Evolutionary conservation across 192 early-diverging fungal genomes (phyloP).

Genomic region (Globomyces pollinis-pini): DNA sequence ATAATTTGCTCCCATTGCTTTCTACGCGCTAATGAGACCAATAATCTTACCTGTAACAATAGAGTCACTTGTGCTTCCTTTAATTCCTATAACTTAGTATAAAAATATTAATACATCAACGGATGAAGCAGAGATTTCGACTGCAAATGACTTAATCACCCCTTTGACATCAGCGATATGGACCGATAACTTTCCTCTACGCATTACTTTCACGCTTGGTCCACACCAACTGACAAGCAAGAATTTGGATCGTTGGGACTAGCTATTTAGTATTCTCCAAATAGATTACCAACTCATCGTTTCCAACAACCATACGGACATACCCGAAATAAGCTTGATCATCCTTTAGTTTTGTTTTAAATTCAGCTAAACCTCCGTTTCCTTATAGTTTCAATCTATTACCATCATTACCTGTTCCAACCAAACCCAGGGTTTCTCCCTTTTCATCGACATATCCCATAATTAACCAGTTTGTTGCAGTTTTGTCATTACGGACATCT

Average conservation of each 20-base stretch:
- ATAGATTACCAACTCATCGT: constrained; percentile 40
- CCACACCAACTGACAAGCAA: constrained; percentile 65
- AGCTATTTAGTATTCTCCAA: too few species aligned
- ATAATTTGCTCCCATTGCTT: constrained; percentile 49
- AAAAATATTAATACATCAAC: constrained; percentile 23
- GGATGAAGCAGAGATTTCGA: constrained; percentile 60
- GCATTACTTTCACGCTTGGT: constrained; percentile 61
- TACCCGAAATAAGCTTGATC: constrained; percentile 75
- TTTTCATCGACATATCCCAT: constrained; percentile 47
- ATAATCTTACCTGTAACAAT: too few species aligned
- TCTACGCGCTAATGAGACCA: too few species aligned
- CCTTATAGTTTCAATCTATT: constrained; percentile 28
- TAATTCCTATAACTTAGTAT: constrained; percentile 53
- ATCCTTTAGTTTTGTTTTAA: constrained; percentile 45
- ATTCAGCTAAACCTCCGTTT: constrained; percentile 57
- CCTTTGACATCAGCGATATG: constrained; percentile 75
- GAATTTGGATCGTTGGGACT: constrained; percentile 56
- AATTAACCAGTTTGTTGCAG: constrained; percentile 50
- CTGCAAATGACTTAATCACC: constrained; percentile 57
- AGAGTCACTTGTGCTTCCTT: constrained; percentile 50
- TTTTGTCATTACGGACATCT: constrained; percentile 47
- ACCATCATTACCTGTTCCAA: constrained; percentile 26
- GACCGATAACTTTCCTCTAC: constrained; percentile 67
- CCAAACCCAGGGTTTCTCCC: constrained; percentile 36
- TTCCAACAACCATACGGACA: constrained; percentile 56